phyloP scores from a whole-genome alignment of 805 yeast species.

The Lachancea meyersii region DNA sequence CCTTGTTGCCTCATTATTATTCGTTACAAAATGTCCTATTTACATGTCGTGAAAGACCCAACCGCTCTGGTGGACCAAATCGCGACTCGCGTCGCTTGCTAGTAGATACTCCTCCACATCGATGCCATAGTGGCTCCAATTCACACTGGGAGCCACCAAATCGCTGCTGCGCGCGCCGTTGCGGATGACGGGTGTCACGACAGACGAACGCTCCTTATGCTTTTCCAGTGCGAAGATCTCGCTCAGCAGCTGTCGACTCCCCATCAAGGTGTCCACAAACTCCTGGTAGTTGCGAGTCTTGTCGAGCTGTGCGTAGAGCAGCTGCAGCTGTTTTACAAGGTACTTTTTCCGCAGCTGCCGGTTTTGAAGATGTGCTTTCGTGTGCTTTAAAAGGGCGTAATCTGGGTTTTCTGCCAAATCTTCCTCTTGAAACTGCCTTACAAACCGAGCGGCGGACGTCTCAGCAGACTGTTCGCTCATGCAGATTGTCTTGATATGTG shows the following conservation, averaged over 20 bases:
- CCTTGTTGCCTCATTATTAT: neutral
- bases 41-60: constrained; percentile 11
- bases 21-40: constrained; percentile 7
- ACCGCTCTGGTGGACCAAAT: constrained; percentile 10
- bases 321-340: constrained; percentile 20
- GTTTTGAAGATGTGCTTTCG: constrained; percentile 19
- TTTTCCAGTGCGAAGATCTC: constrained; percentile 28
- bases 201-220: neutral
- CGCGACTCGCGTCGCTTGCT: constrained; percentile 7
- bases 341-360: constrained; percentile 17
- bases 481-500: neutral
- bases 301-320: constrained; percentile 25
- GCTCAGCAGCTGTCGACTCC: constrained; percentile 20
- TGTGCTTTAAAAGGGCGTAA: constrained; percentile 19
- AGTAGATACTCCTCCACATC: constrained; percentile 20
- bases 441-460: constrained; percentile 9
- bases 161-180: constrained; percentile 6
- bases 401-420: constrained; percentile 21
- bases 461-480: constrained; percentile 2
- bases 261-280: constrained; percentile 24
- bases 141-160: constrained; percentile 11
- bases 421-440: constrained; percentile 21
- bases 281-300: constrained; percentile 29
- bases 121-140: constrained; percentile 26
- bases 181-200: neutral